Base-by-base conservation (phyloP, 2,329 filamentous ascomycete genomes). In the Pestalotiopsis sp. region DNA sequence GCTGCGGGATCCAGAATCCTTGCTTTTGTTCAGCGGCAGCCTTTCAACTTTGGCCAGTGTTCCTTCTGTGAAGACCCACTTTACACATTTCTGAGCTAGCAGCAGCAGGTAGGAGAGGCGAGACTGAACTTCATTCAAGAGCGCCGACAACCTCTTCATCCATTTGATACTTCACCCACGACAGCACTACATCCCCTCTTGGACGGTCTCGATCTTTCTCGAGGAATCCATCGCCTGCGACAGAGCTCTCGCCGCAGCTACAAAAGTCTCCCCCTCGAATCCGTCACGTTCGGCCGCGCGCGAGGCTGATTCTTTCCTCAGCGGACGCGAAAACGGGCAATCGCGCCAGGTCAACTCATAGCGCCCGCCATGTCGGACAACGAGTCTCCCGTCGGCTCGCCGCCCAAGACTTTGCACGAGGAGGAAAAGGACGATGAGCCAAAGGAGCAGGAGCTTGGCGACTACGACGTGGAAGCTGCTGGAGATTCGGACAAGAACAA, bases 401-500 rank as follows among this genome's bases (percentile, higher is more conserved):
- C 80, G 52, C 77, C 77, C 65, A 72, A 74, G 59, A 75, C 68
- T 27, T 67, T 74, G 13, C 75, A 76, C 65, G 75, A 78, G 45
- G 70, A 76, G 65, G 73, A 77, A 31, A 67, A 66, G 9, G 70
- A 75, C 56, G 73, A 73, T 65, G 76, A 72, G 41, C 69, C 67
- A 60, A 79, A 83, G 45, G 40, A 56, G 17, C 25, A 56, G 68
- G 78, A 76, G 13, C 74, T 81, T 45, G 78, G 74, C 59, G 79
- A 81, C n/a, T 81, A 84, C 41, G 83, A 83, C 62, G 71, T 76
- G 3, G 82, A 76, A 13, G 81, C 79, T 4, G 82, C 80, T 5
- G 82, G 80, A 66, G 80, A 81, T 56, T 86, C 84, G 2, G 89
- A 90, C 71, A 83, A 83, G 66, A 87, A 90, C 13, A 89, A 86